Evolutionary conservation across 371 early-diverging fungal genomes (phyloP).

Genomic region (Lichtheimia corymbifera): DNA sequence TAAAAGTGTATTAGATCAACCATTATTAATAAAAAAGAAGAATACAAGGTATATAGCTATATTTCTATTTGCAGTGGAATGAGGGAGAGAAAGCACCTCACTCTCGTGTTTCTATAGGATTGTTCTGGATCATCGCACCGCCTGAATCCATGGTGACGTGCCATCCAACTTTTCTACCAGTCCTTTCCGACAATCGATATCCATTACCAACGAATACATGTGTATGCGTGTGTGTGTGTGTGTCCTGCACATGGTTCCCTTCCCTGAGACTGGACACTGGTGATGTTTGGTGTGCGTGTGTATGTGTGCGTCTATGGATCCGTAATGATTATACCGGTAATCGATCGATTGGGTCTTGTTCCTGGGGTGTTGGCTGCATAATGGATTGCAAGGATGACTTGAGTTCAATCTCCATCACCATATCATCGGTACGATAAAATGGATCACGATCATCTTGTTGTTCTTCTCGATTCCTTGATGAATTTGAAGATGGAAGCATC

Average conservation of each 20-base stretch:
- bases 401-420: constrained; percentile 42
- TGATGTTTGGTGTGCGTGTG: neutral
- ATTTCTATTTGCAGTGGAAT: too few relatives aligned
- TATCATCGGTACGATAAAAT: constrained; percentile 31
- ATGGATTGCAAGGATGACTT: constrained; percentile 28
- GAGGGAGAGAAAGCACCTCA: too few relatives aligned
- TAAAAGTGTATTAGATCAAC: too few relatives aligned
- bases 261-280: neutral
- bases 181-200: neutral
- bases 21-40: too few relatives aligned
- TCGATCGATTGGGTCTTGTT: constrained; percentile 36
- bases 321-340: constrained; percentile 29
- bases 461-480: constrained; percentile 9
- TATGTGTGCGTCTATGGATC: neutral
- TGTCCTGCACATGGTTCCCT: neutral
- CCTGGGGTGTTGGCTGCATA: constrained; percentile 30
- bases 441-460: constrained; percentile 18
- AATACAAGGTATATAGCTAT: too few relatives aligned
- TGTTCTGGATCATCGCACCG: too few relatives aligned
- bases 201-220: neutral
- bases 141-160: too few relatives aligned
- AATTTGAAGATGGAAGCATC: constrained; percentile 27
- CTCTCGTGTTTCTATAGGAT: too few relatives aligned
- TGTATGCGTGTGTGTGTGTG: neutral
- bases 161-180: too few relatives aligned